These are phyloP conservation scores for Allantophomopsis cytisporea DNA, from an alignment of 2,329 filamentous ascomycete species.

Conservation along the genomic window DNA sequence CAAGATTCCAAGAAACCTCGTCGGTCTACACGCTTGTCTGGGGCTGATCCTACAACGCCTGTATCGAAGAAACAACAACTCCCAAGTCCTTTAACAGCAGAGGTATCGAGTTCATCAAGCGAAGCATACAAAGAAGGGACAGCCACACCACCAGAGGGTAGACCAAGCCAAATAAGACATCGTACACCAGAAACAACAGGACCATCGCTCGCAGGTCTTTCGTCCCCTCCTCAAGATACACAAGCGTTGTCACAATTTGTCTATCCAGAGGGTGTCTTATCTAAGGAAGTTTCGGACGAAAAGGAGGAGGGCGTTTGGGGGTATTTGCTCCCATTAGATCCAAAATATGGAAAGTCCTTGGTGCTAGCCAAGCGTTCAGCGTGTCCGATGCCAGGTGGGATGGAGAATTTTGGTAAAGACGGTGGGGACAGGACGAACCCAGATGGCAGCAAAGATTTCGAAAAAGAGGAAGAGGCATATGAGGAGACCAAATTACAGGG, in stretches of 20 bases:
- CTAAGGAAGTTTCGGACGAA: slow-evolving; percentile 78
- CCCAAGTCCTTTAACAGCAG: slow-evolving; percentile 67
- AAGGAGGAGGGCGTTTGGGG: slow-evolving; percentile 73
- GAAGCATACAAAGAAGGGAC: slow-evolving; percentile 52
- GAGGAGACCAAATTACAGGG: slow-evolving; percentile 47
- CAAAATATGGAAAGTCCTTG: slow-evolving; percentile 52
- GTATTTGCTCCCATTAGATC: slow-evolving; percentile 74
- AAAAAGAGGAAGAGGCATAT: slow-evolving; percentile 44
- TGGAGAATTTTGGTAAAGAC: slow-evolving; percentile 23
- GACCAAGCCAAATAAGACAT: slow-evolving; percentile 35
- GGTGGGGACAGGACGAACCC: slow-evolving; percentile 23
- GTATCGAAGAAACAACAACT: slow-evolving; percentile 53
- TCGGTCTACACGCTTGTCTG: slow-evolving; percentile 58
- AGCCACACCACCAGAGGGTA: slow-evolving; percentile 51
- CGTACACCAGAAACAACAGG: slow-evolving; percentile 22
- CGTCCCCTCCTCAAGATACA: slow-evolving; percentile 59
- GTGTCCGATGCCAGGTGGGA: slow-evolving; percentile 46
- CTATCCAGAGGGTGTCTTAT: slow-evolving; percentile 56
- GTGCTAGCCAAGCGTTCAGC: slow-evolving; percentile 62
- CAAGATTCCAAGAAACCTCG: slow-evolving; percentile 63
- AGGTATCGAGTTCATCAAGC: slow-evolving; percentile 43
- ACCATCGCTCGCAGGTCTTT: slow-evolving; percentile 16
- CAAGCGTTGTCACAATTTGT: slow-evolving; percentile 72
- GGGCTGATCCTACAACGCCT: slow-evolving; percentile 38
- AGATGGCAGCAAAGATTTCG: slow-evolving; percentile 27